These are phyloP conservation scores for Pestalotiopsis sp. DNA, from an alignment of 2,329 filamentous ascomycete species.

Conservation along the genomic window DNA sequence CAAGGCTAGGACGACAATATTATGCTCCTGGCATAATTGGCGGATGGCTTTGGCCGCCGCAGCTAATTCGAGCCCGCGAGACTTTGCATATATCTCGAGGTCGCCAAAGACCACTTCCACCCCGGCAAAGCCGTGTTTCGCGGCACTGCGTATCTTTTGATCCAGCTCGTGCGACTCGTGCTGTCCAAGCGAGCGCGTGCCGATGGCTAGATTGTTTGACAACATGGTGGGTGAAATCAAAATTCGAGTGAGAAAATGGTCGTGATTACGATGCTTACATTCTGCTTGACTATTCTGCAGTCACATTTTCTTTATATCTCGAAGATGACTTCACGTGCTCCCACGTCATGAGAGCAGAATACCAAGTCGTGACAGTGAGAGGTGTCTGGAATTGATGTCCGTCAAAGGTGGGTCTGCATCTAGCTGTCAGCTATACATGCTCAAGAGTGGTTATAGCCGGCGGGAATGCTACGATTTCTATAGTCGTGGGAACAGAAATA, in stretches of 20 bases:
- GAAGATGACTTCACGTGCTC: background rate
- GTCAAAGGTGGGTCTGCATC: background rate
- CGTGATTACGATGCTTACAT: background rate
- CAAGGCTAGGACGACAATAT: constrained; percentile 15
- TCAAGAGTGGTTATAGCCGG: background rate
- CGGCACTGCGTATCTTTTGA: background rate
- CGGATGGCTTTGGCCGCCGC: background rate
- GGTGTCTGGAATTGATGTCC: background rate
- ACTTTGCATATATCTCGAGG: constrained; percentile 15
- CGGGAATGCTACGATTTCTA: background rate
- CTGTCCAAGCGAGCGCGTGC: background rate
- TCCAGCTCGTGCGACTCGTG: background rate
- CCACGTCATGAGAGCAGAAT: background rate
- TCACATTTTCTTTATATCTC: background rate
- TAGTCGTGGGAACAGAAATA: background rate
- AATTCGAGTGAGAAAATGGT: background rate
- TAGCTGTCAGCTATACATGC: background rate
- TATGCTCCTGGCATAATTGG: constrained; percentile 20
- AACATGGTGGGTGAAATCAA: background rate
- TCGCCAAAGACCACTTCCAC: background rate
- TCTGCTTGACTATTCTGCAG: background rate
- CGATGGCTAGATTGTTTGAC: background rate
- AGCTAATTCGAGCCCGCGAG: constrained; percentile 24
- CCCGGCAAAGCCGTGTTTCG: background rate
- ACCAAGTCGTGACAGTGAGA: background rate